Evolutionary conservation across 225 moss, liverwort and hornwort species (phyloP).

Genomic region (Rhytidiadelphus loreus): DNA sequence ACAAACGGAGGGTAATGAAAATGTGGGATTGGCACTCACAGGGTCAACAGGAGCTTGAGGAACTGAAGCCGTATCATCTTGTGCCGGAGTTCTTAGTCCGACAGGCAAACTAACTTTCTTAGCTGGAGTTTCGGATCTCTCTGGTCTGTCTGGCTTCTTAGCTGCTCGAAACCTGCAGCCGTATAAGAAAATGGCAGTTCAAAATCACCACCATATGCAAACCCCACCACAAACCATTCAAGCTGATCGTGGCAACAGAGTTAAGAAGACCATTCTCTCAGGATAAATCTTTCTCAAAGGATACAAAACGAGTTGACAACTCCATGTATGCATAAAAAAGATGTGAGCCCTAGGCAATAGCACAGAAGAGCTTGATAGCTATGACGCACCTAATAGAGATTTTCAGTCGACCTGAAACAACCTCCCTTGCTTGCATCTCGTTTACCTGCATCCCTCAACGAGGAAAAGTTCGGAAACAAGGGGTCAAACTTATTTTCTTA

Average conservation of each 20-base stretch:
- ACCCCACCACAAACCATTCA: not conserved
- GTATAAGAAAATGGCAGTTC: not conserved
- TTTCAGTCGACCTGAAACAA: constrained; percentile 48
- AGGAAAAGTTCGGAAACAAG: not conserved
- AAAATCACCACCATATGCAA: not conserved
- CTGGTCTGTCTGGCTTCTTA: constrained; percentile 61
- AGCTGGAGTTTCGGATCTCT: constrained; percentile 39
- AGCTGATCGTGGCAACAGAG: not conserved
- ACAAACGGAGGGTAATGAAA: not conserved
- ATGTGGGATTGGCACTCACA: constrained; percentile 8
- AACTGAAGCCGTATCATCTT: constrained; percentile 29
- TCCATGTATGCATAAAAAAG: not conserved
- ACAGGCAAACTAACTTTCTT: constrained; percentile 48
- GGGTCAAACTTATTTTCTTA: not conserved
- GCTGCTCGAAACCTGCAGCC: constrained; percentile 67
- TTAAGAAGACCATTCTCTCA: not conserved
- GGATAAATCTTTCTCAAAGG: not conserved
- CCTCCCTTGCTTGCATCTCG: constrained; percentile 44
- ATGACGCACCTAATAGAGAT: constrained; percentile 55
- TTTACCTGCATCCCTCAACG: constrained; percentile 42
- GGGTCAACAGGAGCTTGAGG: constrained; percentile 55
- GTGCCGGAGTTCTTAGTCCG: constrained; percentile 16
- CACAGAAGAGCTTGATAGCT: not conserved
- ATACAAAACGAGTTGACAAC: not conserved
- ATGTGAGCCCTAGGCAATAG: not conserved